Base-by-base conservation (phyloP, 2,329 filamentous ascomycete genomes). In the Plenodomus tracheiphilus region DNA sequence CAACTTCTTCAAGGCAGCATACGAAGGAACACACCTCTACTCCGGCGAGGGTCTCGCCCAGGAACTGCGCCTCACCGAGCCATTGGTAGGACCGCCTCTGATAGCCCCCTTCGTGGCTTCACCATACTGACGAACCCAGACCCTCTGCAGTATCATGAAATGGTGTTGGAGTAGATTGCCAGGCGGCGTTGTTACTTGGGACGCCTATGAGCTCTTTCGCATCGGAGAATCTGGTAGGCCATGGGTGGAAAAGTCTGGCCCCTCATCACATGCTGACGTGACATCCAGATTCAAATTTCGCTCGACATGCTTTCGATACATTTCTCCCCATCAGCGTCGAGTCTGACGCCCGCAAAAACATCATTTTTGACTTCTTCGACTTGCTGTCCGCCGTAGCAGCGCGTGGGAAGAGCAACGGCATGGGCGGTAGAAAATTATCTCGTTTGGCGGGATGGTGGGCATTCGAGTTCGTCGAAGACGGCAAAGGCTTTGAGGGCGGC, bases 371-470 rank as follows among this genome's bases (percentile, higher is more conserved):
- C 74, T 97, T 96, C 74, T 99, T 97, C 74, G 93, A 97, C 63
- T 84, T 99, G 0, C 77, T 99, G 38, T 86, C 93, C 3, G 91
- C 93, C 7, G 85, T 97, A 61, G 92, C 94, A 28, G 94, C 94
- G 13, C 90, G 97, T 65, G 90, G 90, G 59, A 97, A 97, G 76
- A 85, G 80, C 46, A 99, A 99, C 70, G 94, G 94, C 37, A 84
- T 99, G 55, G 90, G 91, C 52, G 94, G 94, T 20, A 85, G 92
- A 56, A 97, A 97, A 72, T 81, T 99, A 46, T 97, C 94, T 9
- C 85, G 94, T 59, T 90, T 96, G 81, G 94, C 93, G 35, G 91
- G 92, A 39, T 99, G 94, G 94, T 99, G 94, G 94, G 91, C 93
- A 1, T 99, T 99, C 70, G 93, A 97, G 66, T 90, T 95, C 59